Evolutionary conservation across 2,329 filamentous ascomycete genomes (phyloP), one percentile per base, ranked within the genome.

Genomic region (Beauveria scarabaeidicola): DNA sequence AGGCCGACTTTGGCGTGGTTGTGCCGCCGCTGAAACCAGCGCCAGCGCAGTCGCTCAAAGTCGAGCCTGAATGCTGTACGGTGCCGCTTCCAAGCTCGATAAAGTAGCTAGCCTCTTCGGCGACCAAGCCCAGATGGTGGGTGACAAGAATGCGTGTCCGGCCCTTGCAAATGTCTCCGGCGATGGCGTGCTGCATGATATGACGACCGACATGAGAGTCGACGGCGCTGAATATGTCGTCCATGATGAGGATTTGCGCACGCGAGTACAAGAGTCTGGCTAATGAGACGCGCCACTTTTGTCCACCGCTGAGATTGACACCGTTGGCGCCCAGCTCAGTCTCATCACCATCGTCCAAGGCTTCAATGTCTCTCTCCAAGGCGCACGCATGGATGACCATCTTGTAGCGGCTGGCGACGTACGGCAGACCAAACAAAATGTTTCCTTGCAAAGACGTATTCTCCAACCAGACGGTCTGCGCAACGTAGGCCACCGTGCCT

Each of bases 261-360:
- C 89, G 80, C 1, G 89, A 91, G 70, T 94, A 94, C 19, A 94
- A 77, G 0, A 90, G 89, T 48, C 90, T 79, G 1, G 90, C 90
- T 65, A 95, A 84, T 0, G 88, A 90, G 36, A 94, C 81, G 56
- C 90, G 82, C 88, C 90, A 92, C 67, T 89, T 85, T 70, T 95
- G 90, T 0, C 90, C 91, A 62, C 91, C 90, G 62, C 87, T 91
- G 9, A 95, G 76, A 65, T 93, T 92, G 64, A 94, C 89, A 5
- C 90, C 90, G 63, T 93, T 92, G 2, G 89, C 88, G 10, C 90
- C 90, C 55, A 94, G 89, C 67, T 92, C 88, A 0, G 91, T 94
- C 51, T 82, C 74, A 65, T 93, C 89, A 4, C 90, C 89, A 67
- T 93, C 88, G 0, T 82, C 75, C 13, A 95, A 78, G 76, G 90